Conservation (phyloP, 768 basidiomycete species). For the Artomyces pyxidatus region DNA sequence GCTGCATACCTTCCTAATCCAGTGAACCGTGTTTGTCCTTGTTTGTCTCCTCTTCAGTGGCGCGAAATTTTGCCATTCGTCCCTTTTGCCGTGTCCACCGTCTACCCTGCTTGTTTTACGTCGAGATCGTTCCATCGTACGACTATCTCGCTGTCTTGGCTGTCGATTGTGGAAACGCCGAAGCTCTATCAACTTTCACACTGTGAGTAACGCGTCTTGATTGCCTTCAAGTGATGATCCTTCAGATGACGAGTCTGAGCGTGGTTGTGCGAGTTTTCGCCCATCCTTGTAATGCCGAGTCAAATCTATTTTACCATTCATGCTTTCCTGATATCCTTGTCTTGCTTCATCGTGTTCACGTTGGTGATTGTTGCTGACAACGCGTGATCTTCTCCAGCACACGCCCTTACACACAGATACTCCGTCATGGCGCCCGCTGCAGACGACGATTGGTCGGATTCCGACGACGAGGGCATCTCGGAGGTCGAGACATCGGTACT, state of each 20-base stretch:
- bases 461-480: slow-evolving; percentile 52
- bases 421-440: slow-evolving; percentile 30
- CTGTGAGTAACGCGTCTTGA: neutral
- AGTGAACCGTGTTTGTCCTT: too few relatives aligned
- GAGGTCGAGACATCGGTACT: slow-evolving; percentile 66
- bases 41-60: too few relatives aligned
- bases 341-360: slow-evolving; percentile 2
- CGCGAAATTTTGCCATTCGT: too few relatives aligned
- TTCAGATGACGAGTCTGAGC: slow-evolving; percentile 82
- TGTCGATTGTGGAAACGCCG: too few relatives aligned
- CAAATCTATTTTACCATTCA: slow-evolving; percentile 75
- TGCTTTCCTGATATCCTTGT: slow-evolving; percentile 49
- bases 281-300: slow-evolving; percentile 53
- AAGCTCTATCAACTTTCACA: neutral
- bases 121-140: too few relatives aligned
- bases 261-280: slow-evolving; percentile 51
- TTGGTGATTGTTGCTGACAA: slow-evolving; percentile 11
- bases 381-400: too few relatives aligned
- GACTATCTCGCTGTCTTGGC: too few relatives aligned
- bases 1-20: too few relatives aligned
- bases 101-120: too few relatives aligned
- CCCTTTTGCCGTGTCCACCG: too few relatives aligned
- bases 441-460: slow-evolving; percentile 71
- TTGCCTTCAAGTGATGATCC: slow-evolving; percentile 27
- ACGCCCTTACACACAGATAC: neutral